These are phyloP conservation scores for Parmelia sp. DNA, from an alignment of 495 filamentous ascomycete genomes.

Conservation along the genomic window DNA sequence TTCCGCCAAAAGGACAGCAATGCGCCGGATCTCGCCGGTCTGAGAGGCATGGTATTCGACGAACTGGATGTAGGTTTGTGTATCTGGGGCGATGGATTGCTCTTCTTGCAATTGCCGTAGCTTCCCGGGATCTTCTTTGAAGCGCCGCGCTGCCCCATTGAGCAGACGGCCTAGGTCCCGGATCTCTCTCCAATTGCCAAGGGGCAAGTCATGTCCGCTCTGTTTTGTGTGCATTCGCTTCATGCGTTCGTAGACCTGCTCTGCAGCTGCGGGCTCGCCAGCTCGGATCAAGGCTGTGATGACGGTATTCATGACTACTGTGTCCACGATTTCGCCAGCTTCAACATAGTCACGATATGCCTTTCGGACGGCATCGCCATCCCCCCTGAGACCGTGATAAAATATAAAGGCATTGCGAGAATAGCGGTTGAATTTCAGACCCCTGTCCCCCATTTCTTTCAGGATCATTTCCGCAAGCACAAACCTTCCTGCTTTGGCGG, in stretches of 20 bases:
- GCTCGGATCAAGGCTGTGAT: constrained; percentile 68
- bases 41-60: constrained; percentile 44
- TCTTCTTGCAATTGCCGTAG: constrained; percentile 44
- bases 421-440: constrained; percentile 59
- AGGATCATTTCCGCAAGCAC: constrained; percentile 75
- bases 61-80: constrained; percentile 59
- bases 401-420: constrained; percentile 77
- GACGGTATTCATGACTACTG: constrained; percentile 76
- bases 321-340: constrained; percentile 81
- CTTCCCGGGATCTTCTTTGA: constrained; percentile 45
- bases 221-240: constrained; percentile 48
- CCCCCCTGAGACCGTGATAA: constrained; percentile 63
- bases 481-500: constrained; percentile 77
- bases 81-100: constrained; percentile 53
- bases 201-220: constrained; percentile 26
- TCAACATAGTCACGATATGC: constrained; percentile 72
- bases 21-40: constrained; percentile 51
- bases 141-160: constrained; percentile 43
- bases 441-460: constrained; percentile 67
- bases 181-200: constrained; percentile 58
- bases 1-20: constrained; percentile 54
- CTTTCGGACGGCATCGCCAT: constrained; percentile 60
- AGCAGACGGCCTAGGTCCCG: constrained; percentile 37
- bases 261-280: constrained; percentile 64
- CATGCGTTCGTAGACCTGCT: constrained; percentile 77